These are phyloP conservation scores for Chloranthus sessilifolius DNA, from an alignment of 164 flowering plant genomes.

Conservation along the genomic window DNA sequence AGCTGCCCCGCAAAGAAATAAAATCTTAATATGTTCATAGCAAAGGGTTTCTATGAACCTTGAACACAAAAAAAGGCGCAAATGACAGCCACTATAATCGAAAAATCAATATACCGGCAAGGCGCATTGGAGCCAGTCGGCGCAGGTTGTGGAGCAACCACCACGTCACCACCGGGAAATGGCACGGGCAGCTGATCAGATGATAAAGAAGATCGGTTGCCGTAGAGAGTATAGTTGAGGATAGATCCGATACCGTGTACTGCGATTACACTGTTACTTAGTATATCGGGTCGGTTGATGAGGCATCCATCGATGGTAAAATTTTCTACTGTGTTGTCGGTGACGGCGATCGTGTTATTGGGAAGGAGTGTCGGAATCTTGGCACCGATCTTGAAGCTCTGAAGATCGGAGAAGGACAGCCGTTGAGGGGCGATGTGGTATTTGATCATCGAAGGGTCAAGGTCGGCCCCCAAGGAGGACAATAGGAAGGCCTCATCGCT, in stretches of 20 bases:
- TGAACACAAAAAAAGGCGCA: constrained; percentile 8
- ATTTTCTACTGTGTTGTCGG: constrained; percentile 16
- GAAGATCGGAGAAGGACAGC: constrained; percentile 19
- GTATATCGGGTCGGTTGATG: constrained; percentile 20
- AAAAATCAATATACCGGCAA: constrained; percentile 12
- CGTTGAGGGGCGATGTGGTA: constrained; percentile 27
- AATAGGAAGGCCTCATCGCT: constrained; percentile 13
- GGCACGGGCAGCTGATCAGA: not conserved
- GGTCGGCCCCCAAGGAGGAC: not conserved
- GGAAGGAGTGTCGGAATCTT: constrained; percentile 26
- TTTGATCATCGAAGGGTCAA: constrained; percentile 10
- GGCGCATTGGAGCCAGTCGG: constrained; percentile 11
- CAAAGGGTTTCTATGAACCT: constrained; percentile 5
- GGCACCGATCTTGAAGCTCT: constrained; percentile 6
- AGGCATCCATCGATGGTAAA: constrained; percentile 14
- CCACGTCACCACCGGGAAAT: not conserved
- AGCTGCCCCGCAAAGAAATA: too few relatives aligned
- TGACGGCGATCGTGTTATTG: constrained; percentile 15
- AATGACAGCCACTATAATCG: constrained; percentile 7
- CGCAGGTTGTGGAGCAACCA: not conserved
- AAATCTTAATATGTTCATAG: too few relatives aligned
- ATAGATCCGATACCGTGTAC: constrained; percentile 20
- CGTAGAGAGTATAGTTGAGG: constrained; percentile 14
- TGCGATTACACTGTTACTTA: constrained; percentile 9
- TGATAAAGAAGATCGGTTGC: too few relatives aligned